Evolutionary conservation across 805 yeast species (phyloP), one percentile per base, ranked within the genome.

Genomic region (Yamadazyma paraphyllophila): DNA sequence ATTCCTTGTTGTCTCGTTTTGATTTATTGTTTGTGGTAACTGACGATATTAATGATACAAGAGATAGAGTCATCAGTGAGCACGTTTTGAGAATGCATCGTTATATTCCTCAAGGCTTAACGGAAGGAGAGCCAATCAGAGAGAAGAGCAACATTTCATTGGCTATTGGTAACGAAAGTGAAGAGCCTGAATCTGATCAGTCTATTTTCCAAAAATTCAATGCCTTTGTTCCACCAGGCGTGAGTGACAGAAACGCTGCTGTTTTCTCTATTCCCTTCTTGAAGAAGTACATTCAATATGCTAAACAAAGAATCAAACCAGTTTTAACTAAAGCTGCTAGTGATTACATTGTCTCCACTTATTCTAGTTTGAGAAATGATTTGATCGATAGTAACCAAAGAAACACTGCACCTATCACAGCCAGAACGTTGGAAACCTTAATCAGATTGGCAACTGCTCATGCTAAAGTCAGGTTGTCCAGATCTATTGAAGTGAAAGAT

Each of bases 381-480:
- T 77, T 76, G 45, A 69, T 75, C 43, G 77, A 75, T 33, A 73
- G 67, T 49, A 85, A 83, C 58, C 86, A 83, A 54, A 79, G 85
- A 43, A 78, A 82, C 59, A 91, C 97, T 0, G 85, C 96, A 1
- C 98, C 99, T 31, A 88, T 92, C 54, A 92, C 99, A 1, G 96
- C 98, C n/a, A 87, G 99, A 82, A 94, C 98, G 4, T 74, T 92
- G 55, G 99, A 92, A 67, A 92, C 99, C 0, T 74, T 92, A 53
- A 92, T 92, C 63, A 96, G 99, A 74, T 73, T 92, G 48, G 76
- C 97, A 0, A 88, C 97, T 1, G 98, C 99, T 0, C 98, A 94
- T 66, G 98, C 98, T 9, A 92, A 94, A 64, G 88, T 92, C n/a
- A 78, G 98, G 55, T 72, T 94, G 46, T 85, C 96, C 16, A 80